Evolutionary conservation across 305 asterid genomes (phyloP), one percentile per base, ranked within the genome.

Genomic region (Vinca major): DNA sequence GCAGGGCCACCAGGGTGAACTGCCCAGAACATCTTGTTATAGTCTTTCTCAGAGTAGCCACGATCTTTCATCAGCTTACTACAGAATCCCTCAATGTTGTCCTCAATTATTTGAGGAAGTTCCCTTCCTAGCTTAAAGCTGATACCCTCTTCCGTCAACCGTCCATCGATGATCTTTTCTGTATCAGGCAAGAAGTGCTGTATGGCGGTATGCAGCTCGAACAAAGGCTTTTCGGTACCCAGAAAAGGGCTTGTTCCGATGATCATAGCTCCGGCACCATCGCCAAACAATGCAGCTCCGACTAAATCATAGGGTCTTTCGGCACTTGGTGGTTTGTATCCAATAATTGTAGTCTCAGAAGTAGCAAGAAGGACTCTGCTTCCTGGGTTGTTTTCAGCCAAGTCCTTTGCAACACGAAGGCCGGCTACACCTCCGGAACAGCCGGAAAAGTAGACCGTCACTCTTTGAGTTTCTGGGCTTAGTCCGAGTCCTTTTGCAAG

Each of bases 361-460:
- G 99, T 93, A 3, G 96, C 91, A 2, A 93, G 82, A n/a, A 93
- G 13, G 3, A 93, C 85, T 16, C 99, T 78, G 45, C 96, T 87
- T 0, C 96, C 96, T 1, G 95, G 97, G 62, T 93, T 93, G 82
- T 93, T 93, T 80, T 93, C 96, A 3, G 96, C 95, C 11, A 93
- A 80, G 85, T 93, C 99, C 71, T 93, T 93, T 4, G 97, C 97
- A 4, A 89, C 92, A 0, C 99, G 81, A 36, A 93, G 89, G 78
- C 97, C 99, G 3, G 99, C 99, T 6, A 91, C 99, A 7, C 97
- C 99, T 1, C 99, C 97, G 0, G 98, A 90, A 86, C 97, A 93
- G 77, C 98, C 96, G 4, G 96, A 84, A 56, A 93, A 93, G 79
- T 90, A 90, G 78, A 93, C 87, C 91, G 73, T 90, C 66, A 85